Base-by-base conservation (phyloP, 2,329 filamentous ascomycete species). In the Hymenoscyphus repandus region DNA sequence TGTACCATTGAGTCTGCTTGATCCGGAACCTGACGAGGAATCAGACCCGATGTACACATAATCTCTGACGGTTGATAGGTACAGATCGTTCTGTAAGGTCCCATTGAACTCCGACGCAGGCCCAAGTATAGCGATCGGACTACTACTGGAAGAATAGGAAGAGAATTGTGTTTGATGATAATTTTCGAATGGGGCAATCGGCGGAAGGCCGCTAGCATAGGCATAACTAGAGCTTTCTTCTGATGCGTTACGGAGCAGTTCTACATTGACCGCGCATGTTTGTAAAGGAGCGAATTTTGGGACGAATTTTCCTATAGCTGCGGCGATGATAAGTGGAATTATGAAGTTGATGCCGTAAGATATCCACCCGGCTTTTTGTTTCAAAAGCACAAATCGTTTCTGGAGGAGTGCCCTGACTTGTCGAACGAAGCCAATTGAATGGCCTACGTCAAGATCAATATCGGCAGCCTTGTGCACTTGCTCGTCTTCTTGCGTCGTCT, bases 361-460 rank as follows among this genome's bases (percentile, higher is more conserved):
- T 55, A 83, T 72, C 52, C 73, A 77, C 9, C 59, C 58, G 3
- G 58, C 49, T 57, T 83, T 84, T 22, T 82, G 74, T 31, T 74
- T 71, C 11, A 84, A 66, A 22, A 86, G 79, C 0, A 74, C 79
- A 45, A 74, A 68, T 51, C 82, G 72, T 61, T 86, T 86, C 40
- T 72, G 68, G 61, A 85, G 82, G 27, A 86, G 67, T 2, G 83
- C 75, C 63, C 72, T 71, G 1, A 79, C 74, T 67, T 86, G 82
- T 51, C 72, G 71, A 6, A 72, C 59, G 62, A 83, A 74, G 1
- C 74, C 72, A 27, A 82, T 77, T 9, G 74, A 72, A 53, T 69
- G 71, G 2, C 82, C 82, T 15, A 77, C 75, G 33, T 72, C 72
- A 51, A 76, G 76, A 49, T 67, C 54, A 11, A 68, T 55, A 34